phyloP scores from a whole-genome alignment of 1,139 yeast genomes.

The Pichia inconspicua region DNA sequence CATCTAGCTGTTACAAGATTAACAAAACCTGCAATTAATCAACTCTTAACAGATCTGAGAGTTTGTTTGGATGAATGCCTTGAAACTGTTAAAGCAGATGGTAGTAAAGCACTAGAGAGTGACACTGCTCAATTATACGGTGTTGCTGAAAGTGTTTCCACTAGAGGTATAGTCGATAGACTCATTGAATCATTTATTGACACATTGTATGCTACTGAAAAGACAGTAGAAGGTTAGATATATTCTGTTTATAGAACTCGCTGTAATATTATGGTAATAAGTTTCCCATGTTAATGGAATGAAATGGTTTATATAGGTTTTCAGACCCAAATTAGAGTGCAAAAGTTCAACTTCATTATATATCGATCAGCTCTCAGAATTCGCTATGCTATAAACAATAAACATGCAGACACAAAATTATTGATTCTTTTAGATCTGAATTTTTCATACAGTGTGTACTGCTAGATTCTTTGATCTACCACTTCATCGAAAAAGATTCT shows the following conservation, averaged over 20 bases:
- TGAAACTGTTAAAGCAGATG: constrained; percentile 7
- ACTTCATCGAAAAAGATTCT: too few species aligned
- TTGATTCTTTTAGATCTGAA: too few species aligned
- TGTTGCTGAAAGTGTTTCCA: constrained; percentile 83
- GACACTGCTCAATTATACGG: constrained; percentile 89
- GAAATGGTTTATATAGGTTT: too few species aligned
- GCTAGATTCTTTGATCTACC: too few species aligned
- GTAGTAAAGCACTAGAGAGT: constrained; percentile 34
- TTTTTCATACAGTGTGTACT: too few species aligned
- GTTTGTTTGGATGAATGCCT: constrained; percentile 35
- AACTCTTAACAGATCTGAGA: constrained; percentile 50
- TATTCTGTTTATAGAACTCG: background rate
- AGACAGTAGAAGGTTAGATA: background rate
- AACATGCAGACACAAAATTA: background rate
- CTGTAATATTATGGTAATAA: background rate
- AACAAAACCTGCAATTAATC: constrained; percentile 55
- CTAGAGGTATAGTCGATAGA: constrained; percentile 78
- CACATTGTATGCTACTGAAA: constrained; percentile 49
- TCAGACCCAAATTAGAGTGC: too few species aligned
- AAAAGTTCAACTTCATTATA: too few species aligned
- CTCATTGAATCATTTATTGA: constrained; percentile 76
- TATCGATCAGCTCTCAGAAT: too few species aligned
- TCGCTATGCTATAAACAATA: background rate
- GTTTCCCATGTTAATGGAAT: background rate
- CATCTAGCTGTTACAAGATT: constrained; percentile 83